Evolutionary conservation across 2,329 filamentous ascomycete species (phyloP), one percentile per base, ranked within the genome.

Genomic region (Diaporthe citrichinensis): DNA sequence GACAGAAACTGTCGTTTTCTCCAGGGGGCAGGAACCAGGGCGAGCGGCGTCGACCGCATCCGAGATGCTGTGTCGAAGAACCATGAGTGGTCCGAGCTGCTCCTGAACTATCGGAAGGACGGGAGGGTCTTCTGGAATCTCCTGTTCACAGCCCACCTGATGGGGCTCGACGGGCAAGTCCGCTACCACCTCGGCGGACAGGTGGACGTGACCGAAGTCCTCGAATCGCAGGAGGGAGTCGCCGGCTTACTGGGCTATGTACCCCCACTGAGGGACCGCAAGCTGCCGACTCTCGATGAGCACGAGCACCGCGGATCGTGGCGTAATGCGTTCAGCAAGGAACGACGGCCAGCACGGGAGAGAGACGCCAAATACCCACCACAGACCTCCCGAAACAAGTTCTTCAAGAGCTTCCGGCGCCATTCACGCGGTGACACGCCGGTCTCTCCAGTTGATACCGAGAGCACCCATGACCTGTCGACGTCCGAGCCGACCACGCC

Each of bases 51-150:
- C n/a, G 72, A 76, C 46, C 65, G 74, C 14, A 57, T 76, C 12
- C 59, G 74, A 15, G 62, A 76, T 23, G 72, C 62, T n/a, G 14
- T 76, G 7, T 31, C 28, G 1, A 62, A 53, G 39, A 51, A 65
- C 7, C 55, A 71, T 1, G 74, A 76, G 41, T 74, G 69, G 46
- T 71, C 57, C n/a, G 74, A 76, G 8, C 57, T 76, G 6, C n/a
- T 76, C 17, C 41, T 76, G 39, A 76, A 74, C 25, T 71, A 74
- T 15, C 67, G 46, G 1, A 67, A 67, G 25, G 65, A 71, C 25
- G 74, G 74, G 0, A 61, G 62, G 6, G 53, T 74, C 3, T 76
- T 61, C 49, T 76, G 74, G 74, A 76, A 74, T 15, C n/a, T 76
- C 0, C 39, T 76, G 2, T 76, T 76, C 41, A 41, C 73, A 10